These are phyloP conservation scores for Colletotrichum sp. DNA, from an alignment of 2,329 filamentous ascomycete species.

Conservation along the genomic window DNA sequence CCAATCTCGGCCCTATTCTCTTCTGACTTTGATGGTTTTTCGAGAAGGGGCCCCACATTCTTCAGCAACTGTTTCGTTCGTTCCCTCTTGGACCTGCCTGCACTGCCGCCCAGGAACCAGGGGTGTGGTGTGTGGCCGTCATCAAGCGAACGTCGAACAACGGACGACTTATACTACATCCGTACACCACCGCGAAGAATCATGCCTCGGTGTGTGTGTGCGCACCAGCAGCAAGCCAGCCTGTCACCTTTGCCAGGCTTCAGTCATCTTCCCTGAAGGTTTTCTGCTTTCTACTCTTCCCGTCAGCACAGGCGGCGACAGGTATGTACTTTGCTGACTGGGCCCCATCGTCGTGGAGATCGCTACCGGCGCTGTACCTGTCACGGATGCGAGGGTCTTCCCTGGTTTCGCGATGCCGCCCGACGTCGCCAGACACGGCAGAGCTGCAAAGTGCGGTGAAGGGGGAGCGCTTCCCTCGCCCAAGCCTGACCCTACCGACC, in stretches of 20 bases:
- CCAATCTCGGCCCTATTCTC: constrained; percentile 4
- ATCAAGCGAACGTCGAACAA: neutral
- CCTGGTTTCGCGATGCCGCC: neutral
- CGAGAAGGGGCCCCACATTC: constrained; percentile 7
- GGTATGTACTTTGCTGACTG: neutral
- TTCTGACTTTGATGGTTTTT: neutral
- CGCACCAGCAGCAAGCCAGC: neutral
- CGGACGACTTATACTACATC: neutral
- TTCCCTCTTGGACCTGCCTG: neutral
- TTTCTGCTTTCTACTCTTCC: neutral
- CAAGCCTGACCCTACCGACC: neutral
- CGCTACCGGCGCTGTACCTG: neutral
- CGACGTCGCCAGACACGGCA: neutral
- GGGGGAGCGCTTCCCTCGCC: neutral
- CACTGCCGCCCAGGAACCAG: neutral
- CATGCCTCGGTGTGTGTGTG: neutral
- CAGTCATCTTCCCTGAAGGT: neutral
- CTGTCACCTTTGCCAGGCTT: neutral
- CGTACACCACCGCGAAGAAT: neutral
- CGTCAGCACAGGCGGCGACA: neutral
- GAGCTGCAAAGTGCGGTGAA: constrained; percentile 17
- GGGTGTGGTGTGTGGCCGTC: neutral
- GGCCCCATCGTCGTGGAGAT: neutral
- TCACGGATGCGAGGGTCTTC: neutral
- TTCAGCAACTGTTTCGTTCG: constrained; percentile 6